Evolutionary conservation across 2,329 filamentous ascomycete species (phyloP).

Genomic region (Colletotrichum simmondsii): DNA sequence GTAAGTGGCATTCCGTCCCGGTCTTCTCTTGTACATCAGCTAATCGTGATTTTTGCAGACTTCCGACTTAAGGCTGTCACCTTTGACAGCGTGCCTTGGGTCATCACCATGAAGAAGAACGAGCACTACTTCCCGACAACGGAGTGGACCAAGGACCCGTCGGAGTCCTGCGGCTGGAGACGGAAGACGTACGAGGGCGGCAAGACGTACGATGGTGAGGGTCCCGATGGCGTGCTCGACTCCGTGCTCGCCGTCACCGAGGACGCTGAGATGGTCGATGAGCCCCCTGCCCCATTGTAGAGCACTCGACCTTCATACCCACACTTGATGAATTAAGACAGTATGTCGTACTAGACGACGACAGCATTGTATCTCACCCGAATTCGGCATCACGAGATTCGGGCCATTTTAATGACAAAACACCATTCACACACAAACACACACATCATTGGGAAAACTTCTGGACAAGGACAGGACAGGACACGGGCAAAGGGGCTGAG

Average conservation of each 20-base stretch:
- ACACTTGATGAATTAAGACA: not conserved
- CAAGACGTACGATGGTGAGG: conserved; percentile 64
- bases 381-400: not conserved
- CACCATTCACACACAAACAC: no score
- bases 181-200: conserved; percentile 71
- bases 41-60: conserved; percentile 59
- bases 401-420: conserved; percentile 7
- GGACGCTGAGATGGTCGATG: conserved; percentile 55
- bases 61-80: conserved; percentile 98
- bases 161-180: conserved; percentile 70
- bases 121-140: conserved; percentile 90
- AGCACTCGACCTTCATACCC: not conserved
- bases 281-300: conserved; percentile 19
- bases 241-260: conserved; percentile 51
- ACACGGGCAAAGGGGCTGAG: conserved; percentile 18
- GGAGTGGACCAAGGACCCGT: conserved; percentile 74
- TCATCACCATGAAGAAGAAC: conserved; percentile 99
- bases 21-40: not conserved
- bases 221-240: conserved; percentile 57
- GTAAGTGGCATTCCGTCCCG: conserved; percentile 54
- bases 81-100: conserved; percentile 98
- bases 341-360: not conserved
- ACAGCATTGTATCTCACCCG: not conserved
- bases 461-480: conserved; percentile 14
- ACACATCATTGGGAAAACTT: not conserved